Conservation (phyloP, 1,284 basidiomycete species). For the Somion occarium region DNA sequence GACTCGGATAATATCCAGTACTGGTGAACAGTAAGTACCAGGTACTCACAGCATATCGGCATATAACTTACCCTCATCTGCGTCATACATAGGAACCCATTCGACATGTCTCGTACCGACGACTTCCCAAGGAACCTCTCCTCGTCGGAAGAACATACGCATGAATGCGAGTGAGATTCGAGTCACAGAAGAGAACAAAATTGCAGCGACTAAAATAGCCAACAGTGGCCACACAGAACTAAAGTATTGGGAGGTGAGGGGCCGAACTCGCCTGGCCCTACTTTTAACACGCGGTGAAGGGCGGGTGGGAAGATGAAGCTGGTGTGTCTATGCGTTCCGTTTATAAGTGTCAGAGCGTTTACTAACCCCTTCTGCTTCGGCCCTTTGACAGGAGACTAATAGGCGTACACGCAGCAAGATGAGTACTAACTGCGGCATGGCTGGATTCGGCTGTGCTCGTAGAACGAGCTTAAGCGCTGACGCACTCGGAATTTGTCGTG, state of each 20-base stretch:
- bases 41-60: not conserved
- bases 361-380: too few species aligned
- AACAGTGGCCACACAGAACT: not conserved
- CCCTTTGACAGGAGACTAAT: too few species aligned
- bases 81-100: slow-evolving; percentile 59
- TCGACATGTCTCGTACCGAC: slow-evolving; percentile 60
- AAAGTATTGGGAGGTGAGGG: not conserved
- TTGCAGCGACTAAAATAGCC: not conserved
- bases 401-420: too few species aligned
- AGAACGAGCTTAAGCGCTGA: too few species aligned
- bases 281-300: not conserved
- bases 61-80: slow-evolving; percentile 44
- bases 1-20: slow-evolving; percentile 53
- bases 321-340: not conserved
- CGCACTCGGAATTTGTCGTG: too few species aligned
- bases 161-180: not conserved
- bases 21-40: slow-evolving; percentile 29
- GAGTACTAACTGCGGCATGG: too few species aligned
- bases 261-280: not conserved
- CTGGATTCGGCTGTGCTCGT: too few species aligned
- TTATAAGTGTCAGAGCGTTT: not conserved
- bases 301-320: not conserved
- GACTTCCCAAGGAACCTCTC: slow-evolving; percentile 70
- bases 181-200: slow-evolving; percentile 22
- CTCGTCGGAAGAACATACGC: slow-evolving; percentile 38